Conservation (phyloP, 2,329 filamentous ascomycete species). For the Falciphora oryzae region DNA sequence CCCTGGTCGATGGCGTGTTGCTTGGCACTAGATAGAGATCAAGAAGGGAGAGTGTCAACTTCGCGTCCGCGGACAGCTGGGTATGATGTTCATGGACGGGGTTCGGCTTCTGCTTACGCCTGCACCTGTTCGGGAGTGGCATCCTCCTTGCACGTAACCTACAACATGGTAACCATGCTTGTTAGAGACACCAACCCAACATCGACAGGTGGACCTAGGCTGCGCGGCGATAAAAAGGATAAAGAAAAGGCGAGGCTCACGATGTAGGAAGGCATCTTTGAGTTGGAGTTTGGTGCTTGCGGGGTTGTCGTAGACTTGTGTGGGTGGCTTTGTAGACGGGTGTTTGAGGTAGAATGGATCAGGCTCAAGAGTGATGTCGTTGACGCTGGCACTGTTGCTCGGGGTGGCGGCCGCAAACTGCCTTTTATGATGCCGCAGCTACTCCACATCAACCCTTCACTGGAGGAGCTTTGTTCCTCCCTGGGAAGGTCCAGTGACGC, state of each 20-base stretch:
- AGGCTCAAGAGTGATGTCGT: neutral
- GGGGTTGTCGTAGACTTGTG: neutral
- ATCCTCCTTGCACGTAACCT: constrained; percentile 77
- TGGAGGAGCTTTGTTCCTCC: neutral
- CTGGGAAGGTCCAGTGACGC: neutral
- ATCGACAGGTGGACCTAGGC: no score
- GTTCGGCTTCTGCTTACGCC: constrained; percentile 41
- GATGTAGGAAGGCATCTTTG: constrained; percentile 20
- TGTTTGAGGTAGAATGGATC: neutral
- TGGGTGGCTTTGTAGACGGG: neutral
- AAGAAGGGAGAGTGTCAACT: neutral
- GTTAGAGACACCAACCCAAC: neutral
- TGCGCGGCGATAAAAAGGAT: neutral
- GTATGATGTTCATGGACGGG: neutral
- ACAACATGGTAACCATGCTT: constrained; percentile 30
- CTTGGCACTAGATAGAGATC: constrained; percentile 57
- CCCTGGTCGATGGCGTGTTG: constrained; percentile 67
- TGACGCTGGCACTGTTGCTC: neutral
- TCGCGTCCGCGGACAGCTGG: neutral
- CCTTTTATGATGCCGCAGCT: constrained; percentile 6
- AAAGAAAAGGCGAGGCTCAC: constrained; percentile 10
- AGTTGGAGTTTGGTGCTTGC: neutral
- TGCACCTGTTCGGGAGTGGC: constrained; percentile 61
- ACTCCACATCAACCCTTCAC: neutral
- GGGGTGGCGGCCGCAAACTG: neutral